phyloP scores from a whole-genome alignment of 2,329 filamentous ascomycete genomes.

The Fusarium goolgardi region DNA sequence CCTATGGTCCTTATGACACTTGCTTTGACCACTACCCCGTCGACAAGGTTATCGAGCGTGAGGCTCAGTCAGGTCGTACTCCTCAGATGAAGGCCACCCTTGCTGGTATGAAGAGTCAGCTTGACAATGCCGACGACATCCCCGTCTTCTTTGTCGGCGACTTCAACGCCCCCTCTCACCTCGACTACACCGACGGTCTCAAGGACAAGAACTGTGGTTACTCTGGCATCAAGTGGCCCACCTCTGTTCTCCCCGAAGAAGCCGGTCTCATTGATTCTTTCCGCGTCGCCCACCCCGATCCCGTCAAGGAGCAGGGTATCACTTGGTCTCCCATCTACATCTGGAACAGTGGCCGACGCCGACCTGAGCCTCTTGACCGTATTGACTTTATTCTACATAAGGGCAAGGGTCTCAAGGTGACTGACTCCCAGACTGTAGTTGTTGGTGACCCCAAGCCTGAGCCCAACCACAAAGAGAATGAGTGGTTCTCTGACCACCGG shows the following conservation, averaged over 20 bases:
- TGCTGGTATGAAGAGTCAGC: slow-evolving; percentile 48
- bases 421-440: slow-evolving; percentile 49
- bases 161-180: slow-evolving; percentile 58
- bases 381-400: slow-evolving; percentile 59
- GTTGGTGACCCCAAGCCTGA: slow-evolving; percentile 51
- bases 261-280: slow-evolving; percentile 56
- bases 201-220: slow-evolving; percentile 53
- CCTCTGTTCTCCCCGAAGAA: slow-evolving; percentile 51
- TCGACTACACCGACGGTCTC: slow-evolving; percentile 54
- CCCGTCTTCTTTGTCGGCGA: slow-evolving; percentile 56
- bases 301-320: slow-evolving; percentile 48
- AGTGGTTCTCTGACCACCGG: slow-evolving; percentile 58
- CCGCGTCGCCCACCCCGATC: slow-evolving; percentile 53
- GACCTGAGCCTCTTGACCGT: slow-evolving; percentile 56
- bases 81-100: slow-evolving; percentile 54
- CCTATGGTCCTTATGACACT: slow-evolving; percentile 59
- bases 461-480: slow-evolving; percentile 53
- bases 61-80: slow-evolving; percentile 53
- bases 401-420: slow-evolving; percentile 48
- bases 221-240: slow-evolving; percentile 53
- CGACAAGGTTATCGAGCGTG: slow-evolving; percentile 51
- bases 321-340: slow-evolving; percentile 58
- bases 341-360: slow-evolving; percentile 48
- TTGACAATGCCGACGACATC: slow-evolving; percentile 48
- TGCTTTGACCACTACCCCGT: slow-evolving; percentile 53